Conservation (phyloP, 2,329 filamentous ascomycete species). For the Fusarium sp. region DNA sequence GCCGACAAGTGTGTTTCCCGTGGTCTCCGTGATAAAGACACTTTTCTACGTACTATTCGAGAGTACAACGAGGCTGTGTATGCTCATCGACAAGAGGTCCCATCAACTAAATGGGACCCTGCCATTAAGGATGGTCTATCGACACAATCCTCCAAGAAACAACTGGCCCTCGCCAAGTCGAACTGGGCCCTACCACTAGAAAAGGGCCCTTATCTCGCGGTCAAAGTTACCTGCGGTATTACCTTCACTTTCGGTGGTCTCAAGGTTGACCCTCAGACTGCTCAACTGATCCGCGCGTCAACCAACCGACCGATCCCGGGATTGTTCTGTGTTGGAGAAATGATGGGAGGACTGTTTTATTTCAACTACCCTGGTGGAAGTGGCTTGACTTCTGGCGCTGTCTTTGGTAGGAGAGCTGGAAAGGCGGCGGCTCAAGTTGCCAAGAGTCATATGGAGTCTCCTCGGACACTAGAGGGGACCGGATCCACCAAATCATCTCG, state of each 20-base stretch:
- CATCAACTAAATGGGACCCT: conserved; percentile 65
- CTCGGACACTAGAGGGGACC: no score
- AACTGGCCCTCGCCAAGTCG: conserved; percentile 66
- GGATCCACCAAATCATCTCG: no score
- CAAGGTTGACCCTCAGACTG: conserved; percentile 65
- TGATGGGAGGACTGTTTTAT: conserved; percentile 74
- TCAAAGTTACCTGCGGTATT: conserved; percentile 73
- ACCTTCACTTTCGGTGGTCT: conserved; percentile 78
- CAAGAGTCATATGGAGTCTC: neutral
- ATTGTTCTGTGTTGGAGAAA: conserved; percentile 72
- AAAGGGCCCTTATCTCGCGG: conserved; percentile 69
- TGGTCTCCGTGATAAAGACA: conserved; percentile 59
- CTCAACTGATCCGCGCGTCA: conserved; percentile 59
- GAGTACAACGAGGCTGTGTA: conserved; percentile 70
- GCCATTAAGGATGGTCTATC: conserved; percentile 71
- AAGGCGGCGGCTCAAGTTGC: conserved; percentile 39
- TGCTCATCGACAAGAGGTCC: conserved; percentile 58
- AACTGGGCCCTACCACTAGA: conserved; percentile 74
- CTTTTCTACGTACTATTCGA: conserved; percentile 64
- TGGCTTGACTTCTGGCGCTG: conserved; percentile 69
- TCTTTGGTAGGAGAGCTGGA: conserved; percentile 60
- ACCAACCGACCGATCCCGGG: conserved; percentile 63
- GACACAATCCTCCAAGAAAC: conserved; percentile 62
- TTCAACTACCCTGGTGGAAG: conserved; percentile 73
- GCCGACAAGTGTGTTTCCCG: conserved; percentile 60